Percentiles rank a stretch among this genome's conserved stretches.
Evolutionary conservation across 1,139 yeast species (phyloP).

Genomic region (Hansenula sp.): DNA sequence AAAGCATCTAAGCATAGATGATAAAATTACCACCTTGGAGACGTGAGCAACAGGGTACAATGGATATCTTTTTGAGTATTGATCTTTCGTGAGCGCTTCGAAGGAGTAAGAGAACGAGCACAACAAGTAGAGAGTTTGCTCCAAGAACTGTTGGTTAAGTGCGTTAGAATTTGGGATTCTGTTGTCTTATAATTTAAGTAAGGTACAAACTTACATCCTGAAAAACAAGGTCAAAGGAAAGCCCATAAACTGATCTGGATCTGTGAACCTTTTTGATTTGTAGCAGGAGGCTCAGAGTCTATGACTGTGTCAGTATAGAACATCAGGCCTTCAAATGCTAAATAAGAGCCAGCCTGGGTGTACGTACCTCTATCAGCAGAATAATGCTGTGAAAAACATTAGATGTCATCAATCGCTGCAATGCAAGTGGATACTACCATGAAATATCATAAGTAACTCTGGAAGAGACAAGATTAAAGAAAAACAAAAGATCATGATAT

Average conservation of each 20-base stretch:
- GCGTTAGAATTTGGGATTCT: too few relatives aligned
- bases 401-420: too few relatives aligned
- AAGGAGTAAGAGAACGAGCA: slow-evolving; percentile 4
- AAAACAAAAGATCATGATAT: too few relatives aligned
- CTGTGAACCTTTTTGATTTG: not conserved
- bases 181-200: too few relatives aligned
- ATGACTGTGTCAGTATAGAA: too few relatives aligned
- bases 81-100: not conserved
- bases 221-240: slow-evolving; percentile 23
- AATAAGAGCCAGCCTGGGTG: too few relatives aligned
- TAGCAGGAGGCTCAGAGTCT: not conserved
- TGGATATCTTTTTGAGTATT: not conserved
- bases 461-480: too few relatives aligned
- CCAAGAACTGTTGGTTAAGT: slow-evolving; percentile 7
- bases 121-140: not conserved
- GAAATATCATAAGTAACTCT: too few relatives aligned
- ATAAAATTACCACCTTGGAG: not conserved
- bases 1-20: too few relatives aligned
- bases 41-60: not conserved
- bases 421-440: too few relatives aligned
- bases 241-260: slow-evolving; percentile 23
- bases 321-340: too few relatives aligned
- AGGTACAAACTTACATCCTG: not conserved
- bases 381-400: not conserved
- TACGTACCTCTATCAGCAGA: not conserved